A percentile compares a stretch with the other conserved stretches of the same genome.
Conservation (phyloP, 768 basidiomycete species). For the Aureoboletus auriporus region DNA sequence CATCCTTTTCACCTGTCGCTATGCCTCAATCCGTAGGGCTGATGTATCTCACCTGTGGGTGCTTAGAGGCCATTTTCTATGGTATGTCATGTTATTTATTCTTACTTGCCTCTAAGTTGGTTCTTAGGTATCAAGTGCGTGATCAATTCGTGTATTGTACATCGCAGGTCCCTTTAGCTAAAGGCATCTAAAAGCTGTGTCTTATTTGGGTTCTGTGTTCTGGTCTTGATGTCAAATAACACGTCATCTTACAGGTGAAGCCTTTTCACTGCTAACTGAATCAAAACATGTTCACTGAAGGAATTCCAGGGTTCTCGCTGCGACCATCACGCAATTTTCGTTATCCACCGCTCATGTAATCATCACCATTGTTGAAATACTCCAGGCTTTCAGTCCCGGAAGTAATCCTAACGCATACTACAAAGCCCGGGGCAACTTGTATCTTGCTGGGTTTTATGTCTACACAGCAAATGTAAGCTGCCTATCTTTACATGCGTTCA, state of each 20-base stretch:
- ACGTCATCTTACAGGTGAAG: slow-evolving; percentile 7
- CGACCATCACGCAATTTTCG: slow-evolving; percentile 14
- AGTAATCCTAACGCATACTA: slow-evolving; percentile 7
- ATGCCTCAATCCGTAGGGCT: slow-evolving; percentile 14
- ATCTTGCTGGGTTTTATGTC: slow-evolving; percentile 14
- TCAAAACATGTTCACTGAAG: neutral
- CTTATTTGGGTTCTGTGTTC: slow-evolving; percentile 11
- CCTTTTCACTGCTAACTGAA: neutral
- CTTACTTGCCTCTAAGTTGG: neutral
- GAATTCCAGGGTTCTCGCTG: slow-evolving; percentile 6
- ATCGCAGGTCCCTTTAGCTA: neutral
- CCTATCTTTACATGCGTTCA: neutral
- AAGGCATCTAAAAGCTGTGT: slow-evolving; percentile 7
- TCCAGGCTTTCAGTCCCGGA: slow-evolving; percentile 12
- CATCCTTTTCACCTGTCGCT: neutral
- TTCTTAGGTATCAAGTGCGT: slow-evolving; percentile 12
- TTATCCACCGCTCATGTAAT: slow-evolving; percentile 13
- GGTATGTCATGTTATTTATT: slow-evolving; percentile 1
- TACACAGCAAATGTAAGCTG: slow-evolving; percentile 18
- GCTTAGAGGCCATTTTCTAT: slow-evolving; percentile 17
- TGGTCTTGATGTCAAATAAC: slow-evolving; percentile 1
- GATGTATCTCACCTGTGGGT: slow-evolving; percentile 14
- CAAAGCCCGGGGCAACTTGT: slow-evolving; percentile 1
- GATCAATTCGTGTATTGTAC: no score
- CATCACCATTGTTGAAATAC: slow-evolving; percentile 9